Percentiles rank a stretch among this genome's conserved stretches.
phyloP scores from a whole-genome alignment of 495 filamentous ascomycete species.

The Aspergillus cristatus region DNA sequence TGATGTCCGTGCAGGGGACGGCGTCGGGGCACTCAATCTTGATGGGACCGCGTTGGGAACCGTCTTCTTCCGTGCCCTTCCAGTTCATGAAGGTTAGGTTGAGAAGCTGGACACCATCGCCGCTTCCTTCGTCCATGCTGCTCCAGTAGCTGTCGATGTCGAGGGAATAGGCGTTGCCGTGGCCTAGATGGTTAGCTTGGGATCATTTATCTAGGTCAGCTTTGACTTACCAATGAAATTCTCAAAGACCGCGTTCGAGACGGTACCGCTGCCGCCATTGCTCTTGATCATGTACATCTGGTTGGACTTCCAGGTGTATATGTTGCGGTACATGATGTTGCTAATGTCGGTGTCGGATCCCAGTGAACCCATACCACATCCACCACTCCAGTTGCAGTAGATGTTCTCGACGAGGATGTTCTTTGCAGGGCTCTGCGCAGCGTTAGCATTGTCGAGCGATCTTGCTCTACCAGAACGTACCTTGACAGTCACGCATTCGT shows the following conservation, averaged over 20 bases:
- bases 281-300: conserved; percentile 52
- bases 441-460: background rate
- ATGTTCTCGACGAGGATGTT: conserved; percentile 43
- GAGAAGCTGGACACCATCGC: conserved; percentile 33
- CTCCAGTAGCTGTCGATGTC: conserved; percentile 46
- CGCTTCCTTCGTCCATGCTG: conserved; percentile 10
- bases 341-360: conserved; percentile 22
- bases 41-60: conserved; percentile 33
- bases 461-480: background rate
- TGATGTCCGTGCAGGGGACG: conserved; percentile 40
- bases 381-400: conserved; percentile 43
- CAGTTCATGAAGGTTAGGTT: conserved; percentile 41
- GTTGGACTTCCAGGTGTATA: conserved; percentile 38
- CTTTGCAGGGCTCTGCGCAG: conserved; percentile 17
- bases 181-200: conserved; percentile 10
- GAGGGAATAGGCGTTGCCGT: conserved; percentile 31
- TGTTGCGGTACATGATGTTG: conserved; percentile 30
- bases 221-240: conserved; percentile 12
- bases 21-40: conserved; percentile 30
- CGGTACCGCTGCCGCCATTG: conserved; percentile 37
- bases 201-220: background rate
- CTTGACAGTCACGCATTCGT: conserved; percentile 41
- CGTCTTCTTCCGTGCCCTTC: conserved; percentile 42
- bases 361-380: conserved; percentile 39
- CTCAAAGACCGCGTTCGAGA: conserved; percentile 9